phyloP scores from a whole-genome alignment of 306 rosid species.

The Calophaca sinica region DNA sequence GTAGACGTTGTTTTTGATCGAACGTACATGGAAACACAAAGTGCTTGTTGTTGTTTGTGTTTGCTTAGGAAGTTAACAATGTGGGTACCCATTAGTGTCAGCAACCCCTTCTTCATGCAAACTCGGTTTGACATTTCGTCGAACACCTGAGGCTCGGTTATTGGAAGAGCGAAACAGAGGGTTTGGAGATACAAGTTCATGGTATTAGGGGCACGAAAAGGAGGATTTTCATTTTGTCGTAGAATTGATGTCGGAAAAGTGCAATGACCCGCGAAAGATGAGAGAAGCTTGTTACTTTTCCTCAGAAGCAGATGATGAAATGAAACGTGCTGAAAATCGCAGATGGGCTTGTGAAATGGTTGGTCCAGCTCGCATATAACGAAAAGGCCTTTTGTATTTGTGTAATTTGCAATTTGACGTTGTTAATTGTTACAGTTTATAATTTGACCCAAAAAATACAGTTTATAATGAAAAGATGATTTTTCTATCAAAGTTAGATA shows the following conservation, averaged over 20 bases:
- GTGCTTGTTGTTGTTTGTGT: constrained; percentile 40
- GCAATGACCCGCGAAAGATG: background rate
- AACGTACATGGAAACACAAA: constrained; percentile 37
- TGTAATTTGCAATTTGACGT: too few species aligned
- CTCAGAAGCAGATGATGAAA: too few species aligned
- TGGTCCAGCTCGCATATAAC: too few species aligned
- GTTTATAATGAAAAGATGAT: too few species aligned
- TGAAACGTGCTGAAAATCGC: background rate
- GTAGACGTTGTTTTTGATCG: constrained; percentile 75
- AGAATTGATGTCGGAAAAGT: background rate
- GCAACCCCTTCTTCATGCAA: constrained; percentile 10
- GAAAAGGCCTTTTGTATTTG: too few species aligned
- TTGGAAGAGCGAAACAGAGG: background rate
- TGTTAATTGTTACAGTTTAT: too few species aligned
- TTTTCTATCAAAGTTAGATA: too few species aligned
- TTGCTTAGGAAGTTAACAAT: constrained; percentile 50
- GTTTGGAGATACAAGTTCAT: background rate
- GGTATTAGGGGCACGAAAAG: background rate
- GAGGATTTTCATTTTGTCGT: background rate
- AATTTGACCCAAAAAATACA: too few species aligned
- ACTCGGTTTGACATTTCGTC: constrained; percentile 52
- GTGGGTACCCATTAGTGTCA: constrained; percentile 43
- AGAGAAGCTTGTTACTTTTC: background rate
- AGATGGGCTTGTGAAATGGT: background rate
- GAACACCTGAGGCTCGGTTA: constrained; percentile 42